Percentiles rank a stretch among this genome's conserved stretches.
Conservation (phyloP, 2,329 filamentous ascomycete genomes). For the Clonostachys solani region DNA sequence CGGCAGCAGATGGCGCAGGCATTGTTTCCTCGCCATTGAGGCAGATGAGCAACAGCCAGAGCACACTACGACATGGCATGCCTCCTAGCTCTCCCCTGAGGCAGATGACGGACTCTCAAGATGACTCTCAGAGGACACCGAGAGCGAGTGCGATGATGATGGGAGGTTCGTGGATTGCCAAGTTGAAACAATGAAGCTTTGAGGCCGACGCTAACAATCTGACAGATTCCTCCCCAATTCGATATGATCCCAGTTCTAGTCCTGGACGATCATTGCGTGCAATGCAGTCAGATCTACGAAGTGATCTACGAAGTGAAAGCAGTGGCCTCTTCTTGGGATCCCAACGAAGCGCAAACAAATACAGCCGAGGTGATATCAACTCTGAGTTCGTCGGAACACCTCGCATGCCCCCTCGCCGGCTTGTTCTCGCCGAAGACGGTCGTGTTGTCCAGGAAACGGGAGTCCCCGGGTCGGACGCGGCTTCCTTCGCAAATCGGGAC, state of each 20-base stretch:
- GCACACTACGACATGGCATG: slow-evolving; percentile 27
- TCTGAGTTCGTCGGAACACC: slow-evolving; percentile 66
- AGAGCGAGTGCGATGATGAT: slow-evolving; percentile 54
- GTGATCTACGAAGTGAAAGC: slow-evolving; percentile 66
- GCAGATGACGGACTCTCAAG: slow-evolving; percentile 55
- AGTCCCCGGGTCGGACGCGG: slow-evolving; percentile 49
- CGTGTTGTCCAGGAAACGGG: slow-evolving; percentile 52
- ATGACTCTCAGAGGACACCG: slow-evolving; percentile 62
- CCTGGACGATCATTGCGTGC: slow-evolving; percentile 58
- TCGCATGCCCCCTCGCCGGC: slow-evolving; percentile 40
- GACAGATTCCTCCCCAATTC: slow-evolving; percentile 85
- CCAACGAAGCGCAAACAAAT: slow-evolving; percentile 49
- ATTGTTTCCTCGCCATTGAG: slow-evolving; percentile 47
- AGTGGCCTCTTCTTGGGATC: slow-evolving; percentile 79
- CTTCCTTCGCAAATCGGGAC: slow-evolving; percentile 60
- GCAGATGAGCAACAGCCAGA: slow-evolving; percentile 55
- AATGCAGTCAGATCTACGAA: slow-evolving; percentile 54
- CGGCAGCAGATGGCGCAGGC: slow-evolving; percentile 20
- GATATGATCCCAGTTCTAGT: slow-evolving; percentile 87
- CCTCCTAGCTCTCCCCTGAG: slow-evolving; percentile 55
- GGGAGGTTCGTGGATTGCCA: not conserved
- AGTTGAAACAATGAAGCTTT: not conserved
- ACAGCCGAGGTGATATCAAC: slow-evolving; percentile 79
- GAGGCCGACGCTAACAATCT: not conserved
- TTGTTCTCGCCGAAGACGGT: slow-evolving; percentile 56